These are phyloP conservation scores for Fusarium begoniae DNA, from an alignment of 2,329 filamentous ascomycete species.

Conservation along the genomic window DNA sequence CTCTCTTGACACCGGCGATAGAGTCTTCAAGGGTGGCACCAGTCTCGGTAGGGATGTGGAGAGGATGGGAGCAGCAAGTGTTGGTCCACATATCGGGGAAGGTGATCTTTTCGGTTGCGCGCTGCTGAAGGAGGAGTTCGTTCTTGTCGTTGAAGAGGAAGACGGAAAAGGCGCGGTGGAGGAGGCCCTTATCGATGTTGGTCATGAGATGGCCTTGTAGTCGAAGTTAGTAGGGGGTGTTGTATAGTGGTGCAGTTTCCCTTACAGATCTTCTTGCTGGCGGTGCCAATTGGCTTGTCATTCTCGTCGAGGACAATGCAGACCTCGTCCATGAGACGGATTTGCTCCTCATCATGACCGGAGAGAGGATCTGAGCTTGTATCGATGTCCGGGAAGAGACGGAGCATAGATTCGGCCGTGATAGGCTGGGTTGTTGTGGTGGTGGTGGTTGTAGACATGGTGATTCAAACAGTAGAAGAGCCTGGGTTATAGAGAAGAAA, in stretches of 20 bases:
- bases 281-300: conserved; percentile 91
- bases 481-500: background rate
- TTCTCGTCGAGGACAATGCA: conserved; percentile 97
- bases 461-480: background rate
- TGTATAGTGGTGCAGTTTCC: conserved; percentile 34
- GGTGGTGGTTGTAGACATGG: conserved; percentile 48
- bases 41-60: conserved; percentile 91
- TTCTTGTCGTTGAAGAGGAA: conserved; percentile 97
- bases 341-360: conserved; percentile 97
- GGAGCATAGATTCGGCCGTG: conserved; percentile 86
- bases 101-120: conserved; percentile 96
- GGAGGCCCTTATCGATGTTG: conserved; percentile 94
- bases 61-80: conserved; percentile 97
- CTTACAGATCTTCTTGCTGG: conserved; percentile 97
- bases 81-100: conserved; percentile 99
- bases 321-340: conserved; percentile 97
- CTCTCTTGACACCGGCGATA: conserved; percentile 86
- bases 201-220: conserved; percentile 91
- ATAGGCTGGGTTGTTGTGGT: conserved; percentile 64
- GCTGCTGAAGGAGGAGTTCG: conserved; percentile 92
- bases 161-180: conserved; percentile 97
- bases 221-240: conserved; percentile 23
- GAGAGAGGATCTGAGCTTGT: conserved; percentile 78
- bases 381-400: conserved; percentile 86
- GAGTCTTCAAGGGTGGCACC: conserved; percentile 83